These are phyloP conservation scores for Ramaria sp. DNA, from an alignment of 768 basidiomycete species.

Conservation along the genomic window DNA sequence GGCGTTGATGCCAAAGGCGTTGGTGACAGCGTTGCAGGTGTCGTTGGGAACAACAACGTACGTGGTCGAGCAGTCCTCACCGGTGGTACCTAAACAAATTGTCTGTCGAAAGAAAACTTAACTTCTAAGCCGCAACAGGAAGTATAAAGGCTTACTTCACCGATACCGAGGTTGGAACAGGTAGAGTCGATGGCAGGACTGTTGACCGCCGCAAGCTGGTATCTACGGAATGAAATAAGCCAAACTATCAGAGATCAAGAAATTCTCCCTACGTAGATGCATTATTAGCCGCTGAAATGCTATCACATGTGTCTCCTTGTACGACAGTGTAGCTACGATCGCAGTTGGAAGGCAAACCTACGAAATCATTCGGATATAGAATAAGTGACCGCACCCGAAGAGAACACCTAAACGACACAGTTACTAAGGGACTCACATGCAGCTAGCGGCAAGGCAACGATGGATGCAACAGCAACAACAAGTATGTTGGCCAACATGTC, in stretches of 20 bases:
- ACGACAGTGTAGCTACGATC: conserved; percentile 50
- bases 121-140: no score
- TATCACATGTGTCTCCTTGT: conserved; percentile 53
- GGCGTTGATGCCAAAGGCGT: conserved; percentile 30
- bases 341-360: conserved; percentile 25
- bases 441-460: conserved; percentile 36
- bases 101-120: conserved; percentile 5
- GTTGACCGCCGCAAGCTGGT: conserved; percentile 64
- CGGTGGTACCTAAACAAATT: conserved; percentile 51
- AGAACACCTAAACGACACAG: no score
- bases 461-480: conserved; percentile 30
- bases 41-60: conserved; percentile 48
- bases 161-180: conserved; percentile 51
- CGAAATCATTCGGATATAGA: not conserved
- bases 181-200: conserved; percentile 30
- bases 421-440: conserved; percentile 23
- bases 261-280: conserved; percentile 43
- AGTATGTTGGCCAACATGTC: conserved; percentile 29
- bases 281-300: conserved; percentile 48
- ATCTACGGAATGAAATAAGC: conserved; percentile 29
- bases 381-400: no score
- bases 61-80: conserved; percentile 51
- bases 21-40: conserved; percentile 42
- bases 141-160: conserved; percentile 15
- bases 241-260: conserved; percentile 15